Conservation (phyloP, 2,329 filamentous ascomycete genomes). For the Penicillium expansum region DNA sequence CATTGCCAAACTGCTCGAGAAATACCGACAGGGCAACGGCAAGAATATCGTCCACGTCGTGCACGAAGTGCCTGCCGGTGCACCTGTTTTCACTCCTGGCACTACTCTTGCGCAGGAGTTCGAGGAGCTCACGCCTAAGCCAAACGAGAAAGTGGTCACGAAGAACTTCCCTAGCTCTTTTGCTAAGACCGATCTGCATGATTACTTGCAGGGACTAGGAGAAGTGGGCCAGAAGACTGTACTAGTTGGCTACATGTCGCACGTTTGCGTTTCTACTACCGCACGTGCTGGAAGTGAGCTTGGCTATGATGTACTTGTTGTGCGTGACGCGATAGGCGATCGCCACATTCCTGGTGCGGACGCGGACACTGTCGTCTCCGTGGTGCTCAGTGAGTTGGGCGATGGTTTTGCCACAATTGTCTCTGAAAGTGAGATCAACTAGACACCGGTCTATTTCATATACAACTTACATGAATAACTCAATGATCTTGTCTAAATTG, state of each 20-base stretch:
- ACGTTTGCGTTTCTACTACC: constrained; percentile 64
- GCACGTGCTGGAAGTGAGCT: constrained; percentile 59
- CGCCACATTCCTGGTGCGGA: constrained; percentile 62
- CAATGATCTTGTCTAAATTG: background rate
- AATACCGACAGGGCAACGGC: constrained; percentile 53
- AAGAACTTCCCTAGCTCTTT: constrained; percentile 62
- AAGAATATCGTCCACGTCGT: constrained; percentile 60
- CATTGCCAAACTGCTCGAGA: constrained; percentile 57
- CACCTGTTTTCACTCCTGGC: constrained; percentile 64
- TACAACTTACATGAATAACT: background rate
- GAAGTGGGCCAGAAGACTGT: constrained; percentile 58
- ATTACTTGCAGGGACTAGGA: constrained; percentile 51
- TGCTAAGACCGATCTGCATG: constrained; percentile 58
- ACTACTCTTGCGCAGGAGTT: constrained; percentile 62
- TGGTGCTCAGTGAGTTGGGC: constrained; percentile 57
- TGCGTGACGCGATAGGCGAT: constrained; percentile 63
- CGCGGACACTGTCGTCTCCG: constrained; percentile 49
- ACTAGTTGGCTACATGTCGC: constrained; percentile 46
- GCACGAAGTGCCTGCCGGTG: constrained; percentile 58
- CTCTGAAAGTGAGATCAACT: constrained; percentile 28
- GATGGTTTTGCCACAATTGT: constrained; percentile 65
- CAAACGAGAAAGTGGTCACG: constrained; percentile 56
- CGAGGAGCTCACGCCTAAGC: constrained; percentile 54
- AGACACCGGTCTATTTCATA: background rate
- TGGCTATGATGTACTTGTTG: constrained; percentile 63